Base-by-base conservation (phyloP, 768 basidiomycete genomes). In the Mycena capillaripes region DNA sequence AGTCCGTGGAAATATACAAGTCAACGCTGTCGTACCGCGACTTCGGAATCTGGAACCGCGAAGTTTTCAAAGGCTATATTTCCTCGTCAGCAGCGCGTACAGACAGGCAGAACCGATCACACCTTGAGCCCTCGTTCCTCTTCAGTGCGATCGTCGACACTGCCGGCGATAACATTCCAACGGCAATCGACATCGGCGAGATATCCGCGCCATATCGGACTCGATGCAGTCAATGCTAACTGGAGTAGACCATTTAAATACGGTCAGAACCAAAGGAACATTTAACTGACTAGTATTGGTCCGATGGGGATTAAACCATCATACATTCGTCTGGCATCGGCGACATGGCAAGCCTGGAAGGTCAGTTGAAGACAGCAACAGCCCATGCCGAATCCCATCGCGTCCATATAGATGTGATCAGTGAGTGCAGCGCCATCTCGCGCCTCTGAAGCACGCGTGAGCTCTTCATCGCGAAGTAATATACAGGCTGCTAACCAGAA, bases 351-450 rank as follows among this genome's bases (percentile, higher is more conserved):
- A 3, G 97, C 93, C 82, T 99, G 98, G 84, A 99, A 98, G 17
- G 98, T 99, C 71, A 99, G 88, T 78, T 99, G 98, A 61, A 99
- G 86, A 82, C 98, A 99, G 78, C 96, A 97, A 76, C 97, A 99
- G 8, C 98, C 98, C 98, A 99, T 99, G 56, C 98, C 98, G 81
- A 99, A 99, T 32, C 97, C 97, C 98, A 99, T 99, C 11, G 98
- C 97, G 81, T 99, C 98, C 86, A 99, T 89, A 80, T 99, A 99
- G 73, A 99, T 95, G 81, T 99, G 97, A 80, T 97, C 92, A 36
- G 87, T 85, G 40, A 95, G 87, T 19, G 97, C 97, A 6, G 97
- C 96, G 2, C 97, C 97, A 72, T 91, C 88, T 82, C 92, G 95
- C 0, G 97, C 97, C 86, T 98, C 96, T 95, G 72, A 32, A 58